Conservation (phyloP, 2,329 filamentous ascomycete species). For the Metarhizium sp. region DNA sequence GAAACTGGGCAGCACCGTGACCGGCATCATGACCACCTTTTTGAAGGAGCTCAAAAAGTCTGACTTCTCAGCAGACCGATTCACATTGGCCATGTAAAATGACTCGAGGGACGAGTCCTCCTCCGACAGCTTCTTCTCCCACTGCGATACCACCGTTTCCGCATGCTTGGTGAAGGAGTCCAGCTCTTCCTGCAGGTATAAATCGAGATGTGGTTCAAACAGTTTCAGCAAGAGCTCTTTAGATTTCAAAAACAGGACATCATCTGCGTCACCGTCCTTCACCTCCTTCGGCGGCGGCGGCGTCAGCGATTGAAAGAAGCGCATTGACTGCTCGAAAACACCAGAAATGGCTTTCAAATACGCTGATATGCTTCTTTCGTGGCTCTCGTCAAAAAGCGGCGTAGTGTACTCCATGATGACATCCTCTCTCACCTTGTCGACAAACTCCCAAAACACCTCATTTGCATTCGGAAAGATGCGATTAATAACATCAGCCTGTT, state of each 20-base stretch:
- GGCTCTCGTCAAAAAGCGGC: slow-evolving; percentile 77
- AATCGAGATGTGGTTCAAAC: slow-evolving; percentile 88
- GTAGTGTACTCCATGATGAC: slow-evolving; percentile 81
- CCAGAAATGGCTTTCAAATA: slow-evolving; percentile 84
- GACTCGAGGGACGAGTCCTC: slow-evolving; percentile 87
- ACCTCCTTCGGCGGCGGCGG: slow-evolving; percentile 51
- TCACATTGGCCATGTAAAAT: slow-evolving; percentile 93
- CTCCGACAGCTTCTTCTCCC: slow-evolving; percentile 87
- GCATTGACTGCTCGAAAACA: slow-evolving; percentile 76
- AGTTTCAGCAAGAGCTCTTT: slow-evolving; percentile 60
- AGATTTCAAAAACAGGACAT: slow-evolving; percentile 54
- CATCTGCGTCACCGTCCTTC: slow-evolving; percentile 29
- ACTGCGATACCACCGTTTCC: slow-evolving; percentile 66
- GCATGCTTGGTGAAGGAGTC: slow-evolving; percentile 73
- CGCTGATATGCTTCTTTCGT: slow-evolving; percentile 61
- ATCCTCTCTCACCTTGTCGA: slow-evolving; percentile 77
- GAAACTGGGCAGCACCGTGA: slow-evolving; percentile 74
- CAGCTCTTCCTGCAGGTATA: slow-evolving; percentile 87
- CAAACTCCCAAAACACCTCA: slow-evolving; percentile 65
- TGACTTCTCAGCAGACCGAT: slow-evolving; percentile 87
- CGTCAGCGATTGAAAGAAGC: slow-evolving; percentile 63
- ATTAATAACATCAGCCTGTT: slow-evolving; percentile 72
- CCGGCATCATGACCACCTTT: slow-evolving; percentile 98
- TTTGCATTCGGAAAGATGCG: slow-evolving; percentile 68
- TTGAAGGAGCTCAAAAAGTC: slow-evolving; percentile 96